Conservation (phyloP, 805 yeast species). For the Pichia pseudocactophila region DNA sequence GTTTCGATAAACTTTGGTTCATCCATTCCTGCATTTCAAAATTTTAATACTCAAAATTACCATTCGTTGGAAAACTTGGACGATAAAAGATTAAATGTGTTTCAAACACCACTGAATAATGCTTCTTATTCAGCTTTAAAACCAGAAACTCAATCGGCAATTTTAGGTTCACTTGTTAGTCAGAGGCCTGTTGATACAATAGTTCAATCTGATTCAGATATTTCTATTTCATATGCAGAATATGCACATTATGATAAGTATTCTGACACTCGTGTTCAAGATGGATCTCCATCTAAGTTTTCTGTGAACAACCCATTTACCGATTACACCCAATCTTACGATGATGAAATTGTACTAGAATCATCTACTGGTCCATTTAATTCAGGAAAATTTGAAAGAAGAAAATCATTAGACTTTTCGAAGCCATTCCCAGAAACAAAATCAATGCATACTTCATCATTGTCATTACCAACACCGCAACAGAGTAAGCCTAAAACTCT, state of each 20-base stretch:
- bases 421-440: constrained; percentile 4
- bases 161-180: constrained; percentile 20
- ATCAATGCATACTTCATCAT: constrained; percentile 8
- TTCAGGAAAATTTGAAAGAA: not conserved
- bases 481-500: constrained; percentile 15
- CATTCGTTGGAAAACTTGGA: too few species aligned
- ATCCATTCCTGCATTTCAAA: too few species aligned
- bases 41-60: too few species aligned
- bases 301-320: constrained; percentile 10
- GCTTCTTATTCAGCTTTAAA: constrained; percentile 23
- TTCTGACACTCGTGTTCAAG: too few species aligned
- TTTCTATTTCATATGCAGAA: constrained; percentile 6
- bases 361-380: too few species aligned
- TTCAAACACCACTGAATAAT: constrained; percentile 41
- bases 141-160: constrained; percentile 22
- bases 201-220: constrained; percentile 15
- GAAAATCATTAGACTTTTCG: constrained; percentile 10
- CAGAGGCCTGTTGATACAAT: constrained; percentile 7
- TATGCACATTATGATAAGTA: constrained; percentile 2
- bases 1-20: too few species aligned
- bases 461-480: constrained; percentile 8
- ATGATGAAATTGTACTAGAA: constrained; percentile 1
- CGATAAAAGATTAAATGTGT: constrained; percentile 51
- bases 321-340: constrained; percentile 10
- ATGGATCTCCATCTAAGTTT: not conserved